Evolutionary conservation across 2,329 filamentous ascomycete genomes (phyloP).

Genomic region (Dothistroma pini): DNA sequence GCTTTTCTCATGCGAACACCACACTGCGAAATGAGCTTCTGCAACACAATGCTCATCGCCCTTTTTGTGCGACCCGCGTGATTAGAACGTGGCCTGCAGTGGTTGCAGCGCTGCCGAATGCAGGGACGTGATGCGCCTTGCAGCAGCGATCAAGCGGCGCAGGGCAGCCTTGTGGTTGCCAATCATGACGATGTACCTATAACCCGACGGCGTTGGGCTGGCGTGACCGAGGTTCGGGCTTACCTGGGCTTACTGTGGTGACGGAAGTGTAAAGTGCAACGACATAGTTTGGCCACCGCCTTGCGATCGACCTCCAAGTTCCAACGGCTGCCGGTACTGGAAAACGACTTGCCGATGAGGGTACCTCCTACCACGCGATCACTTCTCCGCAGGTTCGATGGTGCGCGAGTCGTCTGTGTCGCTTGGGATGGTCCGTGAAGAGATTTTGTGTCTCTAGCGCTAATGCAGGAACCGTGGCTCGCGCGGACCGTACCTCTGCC

Average conservation of each 20-base stretch:
- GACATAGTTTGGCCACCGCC: background rate
- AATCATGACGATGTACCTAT: background rate
- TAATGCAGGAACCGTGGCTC: background rate
- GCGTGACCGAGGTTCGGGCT: background rate
- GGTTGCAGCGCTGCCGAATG: background rate
- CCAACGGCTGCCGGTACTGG: background rate
- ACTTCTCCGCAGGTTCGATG: background rate
- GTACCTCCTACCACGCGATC: background rate
- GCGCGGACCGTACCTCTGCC: background rate
- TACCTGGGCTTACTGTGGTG: background rate
- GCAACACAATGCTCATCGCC: background rate
- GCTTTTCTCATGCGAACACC: background rate
- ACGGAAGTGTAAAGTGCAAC: background rate
- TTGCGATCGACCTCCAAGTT: background rate
- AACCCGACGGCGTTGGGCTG: background rate
- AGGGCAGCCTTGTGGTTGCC: background rate
- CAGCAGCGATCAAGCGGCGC: background rate
- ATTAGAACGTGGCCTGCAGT: background rate
- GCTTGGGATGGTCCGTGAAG: background rate
- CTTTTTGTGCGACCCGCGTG: background rate
- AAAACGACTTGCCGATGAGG: background rate
- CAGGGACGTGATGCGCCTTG: background rate
- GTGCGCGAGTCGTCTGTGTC: background rate
- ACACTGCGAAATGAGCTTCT: background rate
- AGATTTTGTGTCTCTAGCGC: background rate